These are phyloP conservation scores for Phtheirospermum japonicum DNA, from an alignment of 257 asterid genomes.

Conservation along the genomic window DNA sequence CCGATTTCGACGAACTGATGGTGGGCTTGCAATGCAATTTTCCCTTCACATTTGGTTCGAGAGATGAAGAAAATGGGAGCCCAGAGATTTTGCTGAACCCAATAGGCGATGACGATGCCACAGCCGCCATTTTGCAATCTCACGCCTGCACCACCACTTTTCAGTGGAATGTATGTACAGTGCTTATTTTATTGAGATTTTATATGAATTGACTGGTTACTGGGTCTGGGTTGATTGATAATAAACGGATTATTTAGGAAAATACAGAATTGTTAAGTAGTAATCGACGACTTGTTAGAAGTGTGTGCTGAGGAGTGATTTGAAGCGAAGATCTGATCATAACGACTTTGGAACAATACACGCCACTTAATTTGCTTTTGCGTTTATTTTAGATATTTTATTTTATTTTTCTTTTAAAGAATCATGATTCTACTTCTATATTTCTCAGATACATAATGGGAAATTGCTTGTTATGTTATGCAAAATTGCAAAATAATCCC, in stretches of 20 bases:
- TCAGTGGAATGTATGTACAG: background rate
- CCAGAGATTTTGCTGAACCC: constrained; percentile 32
- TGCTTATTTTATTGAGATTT: background rate
- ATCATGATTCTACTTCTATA: too few species aligned
- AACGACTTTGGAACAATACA: background rate
- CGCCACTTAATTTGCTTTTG: background rate
- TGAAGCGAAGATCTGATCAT: background rate
- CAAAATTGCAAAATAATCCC: too few species aligned
- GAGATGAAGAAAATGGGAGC: constrained; percentile 29
- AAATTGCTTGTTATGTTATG: too few species aligned
- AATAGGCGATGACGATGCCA: constrained; percentile 44
- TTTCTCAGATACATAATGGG: too few species aligned
- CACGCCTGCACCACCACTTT: background rate
- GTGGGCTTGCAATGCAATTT: constrained; percentile 33
- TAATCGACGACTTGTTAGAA: background rate
- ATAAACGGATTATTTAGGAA: background rate
- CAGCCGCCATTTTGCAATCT: constrained; percentile 9
- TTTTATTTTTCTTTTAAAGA: too few species aligned
- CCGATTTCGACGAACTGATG: constrained; percentile 40
- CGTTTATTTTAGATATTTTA: too few species aligned
- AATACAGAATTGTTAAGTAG: background rate
- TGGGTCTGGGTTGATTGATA: too few species aligned
- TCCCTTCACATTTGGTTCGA: constrained; percentile 16
- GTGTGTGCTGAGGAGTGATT: background rate
- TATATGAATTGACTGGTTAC: background rate